A percentile compares a stretch with the other conserved stretches of the same genome.
Evolutionary conservation across 371 early-diverging fungal species (phyloP).

Genomic region (Mucor plumbeus): DNA sequence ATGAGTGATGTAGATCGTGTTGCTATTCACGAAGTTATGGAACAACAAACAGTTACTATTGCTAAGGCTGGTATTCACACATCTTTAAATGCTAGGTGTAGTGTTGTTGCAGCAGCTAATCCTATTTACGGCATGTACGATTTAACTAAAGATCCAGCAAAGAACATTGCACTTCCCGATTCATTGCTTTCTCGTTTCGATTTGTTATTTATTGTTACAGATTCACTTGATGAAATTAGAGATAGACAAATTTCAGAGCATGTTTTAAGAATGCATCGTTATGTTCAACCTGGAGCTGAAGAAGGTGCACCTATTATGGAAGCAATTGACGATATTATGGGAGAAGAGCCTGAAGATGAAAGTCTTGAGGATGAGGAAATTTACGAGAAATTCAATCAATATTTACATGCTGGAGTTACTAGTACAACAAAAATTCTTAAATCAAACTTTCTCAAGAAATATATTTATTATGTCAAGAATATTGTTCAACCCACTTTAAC

Average conservation of each 20-base stretch:
- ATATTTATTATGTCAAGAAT: conserved; percentile 84
- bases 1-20: conserved; percentile 99
- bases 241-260: conserved; percentile 92
- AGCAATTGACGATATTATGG: conserved; percentile 58
- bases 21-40: conserved; percentile 99
- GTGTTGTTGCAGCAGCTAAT: conserved; percentile 99
- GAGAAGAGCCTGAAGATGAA: conserved; percentile 55
- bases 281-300: conserved; percentile 84
- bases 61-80: conserved; percentile 99
- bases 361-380: conserved; percentile 58
- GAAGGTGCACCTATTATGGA: conserved; percentile 83
- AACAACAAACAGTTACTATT: conserved; percentile 99
- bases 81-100: conserved; percentile 98
- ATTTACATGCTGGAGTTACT: conserved; percentile 70
- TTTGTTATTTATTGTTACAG: conserved; percentile 96
- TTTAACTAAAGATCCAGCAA: conserved; percentile 78
- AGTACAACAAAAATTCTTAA: conserved; percentile 65
- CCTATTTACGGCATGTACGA: conserved; percentile 96
- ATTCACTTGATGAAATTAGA: conserved; percentile 82
- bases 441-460: conserved; percentile 81
- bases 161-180: conserved; percentile 98
- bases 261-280: conserved; percentile 93
- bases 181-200: conserved; percentile 99
- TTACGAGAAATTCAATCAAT: conserved; percentile 82
- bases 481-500: conserved; percentile 74